These are phyloP conservation scores for Quercus lobata DNA, from an alignment of 331 rosid species.

Conservation along the genomic window DNA sequence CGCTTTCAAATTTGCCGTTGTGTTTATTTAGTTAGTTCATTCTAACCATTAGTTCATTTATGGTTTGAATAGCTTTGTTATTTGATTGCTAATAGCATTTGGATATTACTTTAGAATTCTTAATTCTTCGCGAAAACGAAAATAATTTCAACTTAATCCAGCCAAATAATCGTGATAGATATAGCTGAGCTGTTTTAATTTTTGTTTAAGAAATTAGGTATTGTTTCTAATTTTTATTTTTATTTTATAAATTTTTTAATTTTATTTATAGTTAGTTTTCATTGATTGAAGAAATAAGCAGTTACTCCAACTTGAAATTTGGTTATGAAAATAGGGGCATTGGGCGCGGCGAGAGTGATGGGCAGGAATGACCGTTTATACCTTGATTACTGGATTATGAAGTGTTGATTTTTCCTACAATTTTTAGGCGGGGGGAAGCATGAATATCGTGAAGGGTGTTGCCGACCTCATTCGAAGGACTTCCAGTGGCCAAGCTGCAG, in stretches of 20 bases:
- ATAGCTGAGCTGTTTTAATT: not conserved
- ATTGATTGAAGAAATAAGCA: not conserved
- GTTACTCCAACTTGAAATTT: not conserved
- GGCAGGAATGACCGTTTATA: conserved; percentile 26
- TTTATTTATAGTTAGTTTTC: not conserved
- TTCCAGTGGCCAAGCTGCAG: conserved; percentile 58
- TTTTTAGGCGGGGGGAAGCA: conserved; percentile 42
- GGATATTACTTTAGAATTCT: not conserved
- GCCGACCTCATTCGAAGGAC: conserved; percentile 96
- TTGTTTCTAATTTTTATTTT: not conserved
- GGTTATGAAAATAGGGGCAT: not conserved
- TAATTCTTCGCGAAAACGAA: not conserved
- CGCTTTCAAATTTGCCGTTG: not conserved
- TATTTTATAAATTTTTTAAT: not conserved
- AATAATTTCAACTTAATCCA: conserved; percentile 14
- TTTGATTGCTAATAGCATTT: too few relatives aligned
- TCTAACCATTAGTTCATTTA: not conserved
- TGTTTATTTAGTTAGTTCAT: not conserved
- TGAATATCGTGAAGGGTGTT: conserved; percentile 97
- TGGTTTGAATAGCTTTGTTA: too few relatives aligned
- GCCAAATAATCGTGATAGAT: not conserved
- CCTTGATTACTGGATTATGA: conserved; percentile 15
- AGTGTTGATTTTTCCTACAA: conserved; percentile 27
- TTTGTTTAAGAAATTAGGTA: not conserved
- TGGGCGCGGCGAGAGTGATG: conserved; percentile 35